A percentile compares a stretch with the other conserved stretches of the same genome.
Evolutionary conservation across 495 filamentous ascomycete genomes (phyloP).

Genomic region (Hypomontagnella monticulosa): DNA sequence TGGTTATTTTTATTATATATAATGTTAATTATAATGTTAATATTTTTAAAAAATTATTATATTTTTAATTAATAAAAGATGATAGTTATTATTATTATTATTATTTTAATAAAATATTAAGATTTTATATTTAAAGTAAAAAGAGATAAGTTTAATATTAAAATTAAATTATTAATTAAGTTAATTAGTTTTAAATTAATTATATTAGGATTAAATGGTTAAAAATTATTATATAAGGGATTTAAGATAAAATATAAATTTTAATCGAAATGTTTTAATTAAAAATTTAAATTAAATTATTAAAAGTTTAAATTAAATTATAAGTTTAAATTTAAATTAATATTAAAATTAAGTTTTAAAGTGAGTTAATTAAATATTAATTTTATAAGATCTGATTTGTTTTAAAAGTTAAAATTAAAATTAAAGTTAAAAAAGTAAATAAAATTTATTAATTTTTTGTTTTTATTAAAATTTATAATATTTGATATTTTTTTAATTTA

Average conservation of each 20-base stretch:
- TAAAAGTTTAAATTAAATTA: no score
- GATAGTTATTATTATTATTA: background rate
- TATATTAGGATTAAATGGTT: no score
- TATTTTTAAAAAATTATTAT: background rate
- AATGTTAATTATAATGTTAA: slow-evolving; percentile 8
- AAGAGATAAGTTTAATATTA: slow-evolving; percentile 12
- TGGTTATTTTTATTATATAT: no score
- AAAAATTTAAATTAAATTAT: background rate
- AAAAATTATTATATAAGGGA: no score
- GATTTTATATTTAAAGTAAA: slow-evolving; percentile 7
- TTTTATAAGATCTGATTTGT: no score
- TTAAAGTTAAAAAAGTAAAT: no score
- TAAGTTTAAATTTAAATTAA: no score
- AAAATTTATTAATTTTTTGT: background rate
- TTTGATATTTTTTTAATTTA: background rate
- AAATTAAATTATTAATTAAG: background rate
- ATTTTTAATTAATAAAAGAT: no score
- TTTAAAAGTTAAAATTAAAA: no score
- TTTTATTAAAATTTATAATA: background rate
- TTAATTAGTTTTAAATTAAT: slow-evolving; percentile 2
- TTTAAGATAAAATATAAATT: slow-evolving; percentile 1
- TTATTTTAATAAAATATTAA: background rate
- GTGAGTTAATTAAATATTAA: no score
- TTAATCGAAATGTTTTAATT: background rate
- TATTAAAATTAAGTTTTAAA: no score